These are phyloP conservation scores for Clohesyomyces aquaticus DNA, from an alignment of 495 filamentous ascomycete genomes.

Conservation along the genomic window DNA sequence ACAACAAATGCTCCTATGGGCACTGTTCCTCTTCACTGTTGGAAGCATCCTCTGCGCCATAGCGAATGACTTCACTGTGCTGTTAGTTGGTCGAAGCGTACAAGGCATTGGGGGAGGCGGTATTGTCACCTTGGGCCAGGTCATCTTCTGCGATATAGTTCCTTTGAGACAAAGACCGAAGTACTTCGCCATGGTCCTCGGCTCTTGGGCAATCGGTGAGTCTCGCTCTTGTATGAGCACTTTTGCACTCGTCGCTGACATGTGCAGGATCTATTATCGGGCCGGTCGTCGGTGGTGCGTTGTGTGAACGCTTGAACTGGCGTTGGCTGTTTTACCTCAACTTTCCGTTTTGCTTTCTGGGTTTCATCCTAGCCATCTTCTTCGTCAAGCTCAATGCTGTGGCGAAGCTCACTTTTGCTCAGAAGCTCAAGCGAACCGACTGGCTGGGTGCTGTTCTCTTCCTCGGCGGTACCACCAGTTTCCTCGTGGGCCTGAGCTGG, in stretches of 20 bases:
- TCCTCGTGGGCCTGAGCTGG: slow-evolving; percentile 61
- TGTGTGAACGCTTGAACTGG: slow-evolving; percentile 37
- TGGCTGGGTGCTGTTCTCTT: slow-evolving; percentile 65
- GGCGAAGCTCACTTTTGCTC: neutral
- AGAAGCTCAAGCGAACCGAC: slow-evolving; percentile 55
- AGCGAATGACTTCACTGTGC: slow-evolving; percentile 19
- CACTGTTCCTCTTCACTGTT: slow-evolving; percentile 47
- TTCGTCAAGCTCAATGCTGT: slow-evolving; percentile 30
- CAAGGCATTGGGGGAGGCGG: slow-evolving; percentile 45
- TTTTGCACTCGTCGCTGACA: too few relatives aligned
- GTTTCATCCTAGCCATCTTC: slow-evolving; percentile 39
- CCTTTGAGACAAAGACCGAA: slow-evolving; percentile 47
- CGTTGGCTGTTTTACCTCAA: slow-evolving; percentile 51
- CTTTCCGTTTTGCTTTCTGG: slow-evolving; percentile 48
- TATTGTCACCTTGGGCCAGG: slow-evolving; percentile 25
- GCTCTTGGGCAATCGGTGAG: slow-evolving; percentile 48
- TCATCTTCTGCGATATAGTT: slow-evolving; percentile 44
- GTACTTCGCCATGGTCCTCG: slow-evolving; percentile 44
- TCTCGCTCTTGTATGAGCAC: neutral
- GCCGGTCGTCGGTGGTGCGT: slow-evolving; percentile 39
- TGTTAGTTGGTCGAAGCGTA: slow-evolving; percentile 38
- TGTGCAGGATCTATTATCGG: too few relatives aligned
- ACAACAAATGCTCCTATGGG: slow-evolving; percentile 46
- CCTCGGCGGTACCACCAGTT: slow-evolving; percentile 49
- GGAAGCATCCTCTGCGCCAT: slow-evolving; percentile 36